Evolutionary conservation across 177 flowering plant genomes (phyloP).

Genomic region (Vitis hybrid): DNA sequence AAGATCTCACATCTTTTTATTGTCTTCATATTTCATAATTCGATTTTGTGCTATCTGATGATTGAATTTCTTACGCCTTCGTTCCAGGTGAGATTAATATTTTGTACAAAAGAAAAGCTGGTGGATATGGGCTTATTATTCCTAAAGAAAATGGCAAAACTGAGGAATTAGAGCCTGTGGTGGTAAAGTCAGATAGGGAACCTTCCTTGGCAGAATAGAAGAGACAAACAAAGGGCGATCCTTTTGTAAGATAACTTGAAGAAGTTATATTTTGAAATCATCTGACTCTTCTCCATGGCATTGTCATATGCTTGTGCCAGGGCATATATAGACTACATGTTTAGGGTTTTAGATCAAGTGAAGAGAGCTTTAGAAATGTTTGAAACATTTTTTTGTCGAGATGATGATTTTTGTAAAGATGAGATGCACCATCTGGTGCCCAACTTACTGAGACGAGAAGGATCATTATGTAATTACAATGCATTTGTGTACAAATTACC

Average conservation of each 20-base stretch:
- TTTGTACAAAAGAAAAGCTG: conserved; percentile 75
- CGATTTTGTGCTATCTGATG: neutral
- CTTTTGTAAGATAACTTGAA: neutral
- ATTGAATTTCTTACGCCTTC: conserved; percentile 10
- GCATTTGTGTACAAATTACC: neutral
- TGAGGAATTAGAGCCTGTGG: conserved; percentile 47
- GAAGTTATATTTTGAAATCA: neutral
- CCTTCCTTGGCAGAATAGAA: conserved; percentile 39
- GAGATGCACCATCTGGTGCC: neutral
- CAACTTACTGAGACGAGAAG: neutral
- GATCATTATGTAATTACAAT: neutral
- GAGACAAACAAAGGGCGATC: conserved; percentile 2
- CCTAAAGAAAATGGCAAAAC: conserved; percentile 68
- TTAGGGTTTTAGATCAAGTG: neutral
- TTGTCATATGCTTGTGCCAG: neutral
- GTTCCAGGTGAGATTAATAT: conserved; percentile 82
- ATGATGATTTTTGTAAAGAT: neutral
- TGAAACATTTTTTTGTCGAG: neutral
- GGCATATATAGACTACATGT: neutral
- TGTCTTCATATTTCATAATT: neutral
- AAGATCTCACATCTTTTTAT: neutral
- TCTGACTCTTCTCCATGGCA: neutral
- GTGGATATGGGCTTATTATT: conserved; percentile 91
- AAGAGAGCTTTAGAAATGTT: neutral
- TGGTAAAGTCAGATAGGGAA: conserved; percentile 35